Evolutionary conservation across 805 yeast species (phyloP).

Genomic region (Candida endomychidarum): DNA sequence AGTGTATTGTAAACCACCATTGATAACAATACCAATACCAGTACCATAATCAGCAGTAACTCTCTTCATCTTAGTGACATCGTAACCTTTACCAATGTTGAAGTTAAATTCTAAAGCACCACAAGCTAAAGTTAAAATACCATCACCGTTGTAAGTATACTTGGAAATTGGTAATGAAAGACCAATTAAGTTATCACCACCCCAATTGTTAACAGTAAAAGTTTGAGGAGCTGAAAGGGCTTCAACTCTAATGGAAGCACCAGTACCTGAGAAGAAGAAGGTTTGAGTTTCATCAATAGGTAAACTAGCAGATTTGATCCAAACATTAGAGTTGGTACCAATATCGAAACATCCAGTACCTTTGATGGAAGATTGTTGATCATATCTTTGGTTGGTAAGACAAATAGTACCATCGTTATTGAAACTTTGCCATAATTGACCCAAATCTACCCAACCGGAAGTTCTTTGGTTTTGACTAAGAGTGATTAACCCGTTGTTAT

Average conservation of each 20-base stretch:
- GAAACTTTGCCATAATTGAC: constrained; percentile 16
- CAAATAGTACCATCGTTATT: constrained; percentile 24
- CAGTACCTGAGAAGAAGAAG: constrained; percentile 16
- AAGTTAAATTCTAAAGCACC: constrained; percentile 13
- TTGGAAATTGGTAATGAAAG: constrained; percentile 14
- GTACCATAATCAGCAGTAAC: constrained; percentile 17
- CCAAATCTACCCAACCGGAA: constrained; percentile 17
- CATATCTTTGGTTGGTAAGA: constrained; percentile 19
- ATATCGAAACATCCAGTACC: constrained; percentile 26
- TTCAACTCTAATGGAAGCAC: constrained; percentile 16
- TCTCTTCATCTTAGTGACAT: constrained; percentile 11
- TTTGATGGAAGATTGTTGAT: constrained; percentile 18
- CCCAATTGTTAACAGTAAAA: constrained; percentile 22
- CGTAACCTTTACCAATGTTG: constrained; percentile 20
- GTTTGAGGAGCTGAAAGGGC: constrained; percentile 20
- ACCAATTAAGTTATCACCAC: constrained; percentile 16
- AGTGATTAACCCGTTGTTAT: constrained; percentile 21
- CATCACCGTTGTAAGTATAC: constrained; percentile 9
- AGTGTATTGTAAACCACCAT: constrained; percentile 17
- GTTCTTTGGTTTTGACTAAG: constrained; percentile 21
- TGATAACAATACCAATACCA: constrained; percentile 18
- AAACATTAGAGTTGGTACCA: constrained; percentile 16
- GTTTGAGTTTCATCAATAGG: constrained; percentile 14
- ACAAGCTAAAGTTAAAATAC: constrained; percentile 11
- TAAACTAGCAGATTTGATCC: constrained; percentile 14